phyloP scores from a whole-genome alignment of 805 yeast genomes.

The Candida qinlingensis region DNA sequence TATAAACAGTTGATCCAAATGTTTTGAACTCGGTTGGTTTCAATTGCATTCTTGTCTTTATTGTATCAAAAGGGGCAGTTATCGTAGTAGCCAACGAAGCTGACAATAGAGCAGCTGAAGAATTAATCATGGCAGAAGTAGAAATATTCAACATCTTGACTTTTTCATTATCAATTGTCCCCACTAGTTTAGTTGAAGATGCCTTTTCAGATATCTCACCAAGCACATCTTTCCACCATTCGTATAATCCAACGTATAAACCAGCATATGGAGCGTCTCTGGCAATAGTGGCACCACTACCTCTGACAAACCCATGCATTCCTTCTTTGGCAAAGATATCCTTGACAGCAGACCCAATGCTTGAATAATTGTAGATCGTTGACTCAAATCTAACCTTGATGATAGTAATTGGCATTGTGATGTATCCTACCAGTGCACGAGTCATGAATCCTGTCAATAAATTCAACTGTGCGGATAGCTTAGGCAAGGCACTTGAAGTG shows the following conservation, averaged over 20 bases:
- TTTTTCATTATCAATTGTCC: neutral
- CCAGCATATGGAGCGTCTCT: constrained; percentile 98
- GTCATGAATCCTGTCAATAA: constrained; percentile 72
- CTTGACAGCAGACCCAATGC: constrained; percentile 54
- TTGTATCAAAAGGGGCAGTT: constrained; percentile 93
- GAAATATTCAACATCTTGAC: constrained; percentile 22
- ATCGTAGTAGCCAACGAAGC: constrained; percentile 77
- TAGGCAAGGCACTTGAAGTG: constrained; percentile 52
- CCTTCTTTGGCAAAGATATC: constrained; percentile 53
- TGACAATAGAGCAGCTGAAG: constrained; percentile 70
- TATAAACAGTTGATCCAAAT: constrained; percentile 34
- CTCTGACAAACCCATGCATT: constrained; percentile 70
- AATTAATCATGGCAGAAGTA: constrained; percentile 56
- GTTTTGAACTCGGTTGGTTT: constrained; percentile 42
- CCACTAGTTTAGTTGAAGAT: too few relatives aligned
- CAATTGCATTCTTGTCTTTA: constrained; percentile 87
- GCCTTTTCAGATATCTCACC: constrained; percentile 30
- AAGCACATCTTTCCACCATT: constrained; percentile 54
- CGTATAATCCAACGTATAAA: constrained; percentile 79
- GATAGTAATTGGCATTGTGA: constrained; percentile 93
- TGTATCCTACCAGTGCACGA: constrained; percentile 73
- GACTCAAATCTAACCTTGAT: constrained; percentile 89
- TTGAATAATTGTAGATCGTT: constrained; percentile 60
- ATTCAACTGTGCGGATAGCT: constrained; percentile 63
- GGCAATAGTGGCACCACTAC: constrained; percentile 80